Evolutionary conservation across 495 filamentous ascomycete species (phyloP).

Genomic region (Letharia columbiana): DNA sequence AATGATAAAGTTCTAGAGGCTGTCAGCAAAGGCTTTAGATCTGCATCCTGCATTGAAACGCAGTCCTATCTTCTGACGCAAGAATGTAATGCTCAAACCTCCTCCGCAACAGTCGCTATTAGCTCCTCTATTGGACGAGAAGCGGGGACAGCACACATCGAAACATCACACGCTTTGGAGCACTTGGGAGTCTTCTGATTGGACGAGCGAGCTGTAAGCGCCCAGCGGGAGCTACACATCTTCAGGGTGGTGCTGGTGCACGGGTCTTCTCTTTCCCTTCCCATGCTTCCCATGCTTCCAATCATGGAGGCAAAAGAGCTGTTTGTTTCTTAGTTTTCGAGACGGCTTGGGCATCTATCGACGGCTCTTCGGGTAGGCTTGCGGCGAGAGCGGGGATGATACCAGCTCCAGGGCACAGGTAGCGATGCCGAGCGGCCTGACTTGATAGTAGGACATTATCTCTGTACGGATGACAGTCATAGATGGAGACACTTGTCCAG

Average conservation of each 20-base stretch:
- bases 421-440: conserved; percentile 2
- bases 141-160: conserved; percentile 8
- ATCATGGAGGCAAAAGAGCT: neutral
- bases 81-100: neutral
- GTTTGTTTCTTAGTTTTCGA: neutral
- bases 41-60: conserved; percentile 5
- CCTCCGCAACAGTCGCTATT: conserved; percentile 10
- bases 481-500: too few species aligned
- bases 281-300: neutral
- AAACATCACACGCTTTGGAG: conserved; percentile 2
- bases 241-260: neutral
- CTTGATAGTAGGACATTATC: neutral
- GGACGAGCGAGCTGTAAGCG: neutral
- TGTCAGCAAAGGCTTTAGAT: neutral
- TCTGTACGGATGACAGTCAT: neutral
- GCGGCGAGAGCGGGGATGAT: neutral
- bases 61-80: conserved; percentile 12
- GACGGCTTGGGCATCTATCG: neutral
- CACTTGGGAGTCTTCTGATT: neutral
- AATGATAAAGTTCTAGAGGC: neutral
- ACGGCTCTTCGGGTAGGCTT: conserved; percentile 7
- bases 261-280: neutral
- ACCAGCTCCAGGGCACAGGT: conserved; percentile 3
- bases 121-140: conserved; percentile 5
- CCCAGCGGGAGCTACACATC: neutral